Base-by-base conservation (phyloP, 2,329 filamentous ascomycete species). In the Phaeosphaeriaceae sp. region DNA sequence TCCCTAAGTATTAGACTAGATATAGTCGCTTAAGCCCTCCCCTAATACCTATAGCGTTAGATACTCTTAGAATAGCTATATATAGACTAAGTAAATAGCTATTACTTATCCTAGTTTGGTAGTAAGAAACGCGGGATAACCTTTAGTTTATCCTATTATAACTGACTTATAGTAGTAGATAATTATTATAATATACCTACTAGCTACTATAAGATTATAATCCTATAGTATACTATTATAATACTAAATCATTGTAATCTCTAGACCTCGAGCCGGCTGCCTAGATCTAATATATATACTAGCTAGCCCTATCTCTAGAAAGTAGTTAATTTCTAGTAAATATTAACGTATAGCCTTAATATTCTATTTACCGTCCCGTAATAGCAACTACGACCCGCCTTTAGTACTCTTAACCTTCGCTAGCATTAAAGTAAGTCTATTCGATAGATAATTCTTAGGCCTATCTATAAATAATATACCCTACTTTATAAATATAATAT, bases 91-190 rank as follows among this genome's bases (percentile, higher is more conserved):
- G 50, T 63, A 64, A 3, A 64, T 2, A 0, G 34, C 58, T 6
- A 67, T 51, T 6, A 67, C 38, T 57, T 66, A 30, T 16, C 55
- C 51, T 11, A 64, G 40, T 40, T 42, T 44, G 16, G 57, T 13
- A 34, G 61, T 17, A 66, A 45, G 51, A 66, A 67, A 28, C 54
- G 49, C 26, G 30, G 61, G 21, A 66, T 48, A 0, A 67, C 45
- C 62, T 64, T 67, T 4, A 30, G 61, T 48, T 55, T 61, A 13
- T 64, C 52, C 33, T 30, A 50, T 43, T 64, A 36, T n/a, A 42
- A 63, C 48, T 61, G 36, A 62, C 58, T 67, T 67, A 28, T 66
- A 15, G 51, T 66, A 67, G 29, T 46, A 32, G 18, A 56, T 48
- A 0, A 66, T 54, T 8, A 44, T 51, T 4, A 66, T 56, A 0